phyloP scores from a whole-genome alignment of 1,284 basidiomycete genomes.

The Cryptococcus amylolentus region DNA sequence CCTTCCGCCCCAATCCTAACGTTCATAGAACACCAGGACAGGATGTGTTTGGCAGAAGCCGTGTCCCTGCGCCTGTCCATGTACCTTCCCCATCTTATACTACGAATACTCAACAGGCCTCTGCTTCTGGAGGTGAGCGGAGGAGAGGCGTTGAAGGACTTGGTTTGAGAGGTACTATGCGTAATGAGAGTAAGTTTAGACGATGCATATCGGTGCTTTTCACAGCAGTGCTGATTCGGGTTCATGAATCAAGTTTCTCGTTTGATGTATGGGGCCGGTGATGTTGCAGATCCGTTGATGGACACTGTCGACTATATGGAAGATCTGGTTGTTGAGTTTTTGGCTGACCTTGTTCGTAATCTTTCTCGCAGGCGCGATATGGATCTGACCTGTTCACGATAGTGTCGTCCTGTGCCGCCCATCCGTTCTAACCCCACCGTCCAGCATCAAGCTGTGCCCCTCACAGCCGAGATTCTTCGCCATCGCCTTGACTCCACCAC shows the following conservation, averaged over 20 bases:
- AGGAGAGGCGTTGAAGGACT: conserved; percentile 16
- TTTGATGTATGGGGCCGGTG: conserved; percentile 45
- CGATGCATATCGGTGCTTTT: not conserved
- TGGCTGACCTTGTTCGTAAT: conserved; percentile 37
- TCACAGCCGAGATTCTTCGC: conserved; percentile 32
- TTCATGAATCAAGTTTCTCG: conserved; percentile 26
- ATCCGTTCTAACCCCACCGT: conserved; percentile 21
- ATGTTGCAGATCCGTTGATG: conserved; percentile 36
- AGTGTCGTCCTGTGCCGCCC: conserved; percentile 36
- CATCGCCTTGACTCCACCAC: conserved; percentile 33
- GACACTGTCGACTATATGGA: conserved; percentile 45
- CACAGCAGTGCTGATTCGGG: conserved; percentile 4
- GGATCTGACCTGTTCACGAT: not conserved
- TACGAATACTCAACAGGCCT: not conserved
- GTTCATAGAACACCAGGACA: not conserved
- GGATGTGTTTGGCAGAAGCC: not conserved
- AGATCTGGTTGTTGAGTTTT: conserved; percentile 41
- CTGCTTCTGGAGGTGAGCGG: conserved; percentile 2
- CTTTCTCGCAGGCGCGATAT: not conserved
- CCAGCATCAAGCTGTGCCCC: conserved; percentile 19
- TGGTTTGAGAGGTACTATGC: conserved; percentile 43
- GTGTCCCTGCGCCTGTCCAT: not conserved
- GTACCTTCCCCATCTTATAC: no score
- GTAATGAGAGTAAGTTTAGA: conserved; percentile 35
- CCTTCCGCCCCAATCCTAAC: not conserved